Base-by-base conservation (phyloP, 176 grass and related monocot species). In the Cenchrus purpureus region DNA sequence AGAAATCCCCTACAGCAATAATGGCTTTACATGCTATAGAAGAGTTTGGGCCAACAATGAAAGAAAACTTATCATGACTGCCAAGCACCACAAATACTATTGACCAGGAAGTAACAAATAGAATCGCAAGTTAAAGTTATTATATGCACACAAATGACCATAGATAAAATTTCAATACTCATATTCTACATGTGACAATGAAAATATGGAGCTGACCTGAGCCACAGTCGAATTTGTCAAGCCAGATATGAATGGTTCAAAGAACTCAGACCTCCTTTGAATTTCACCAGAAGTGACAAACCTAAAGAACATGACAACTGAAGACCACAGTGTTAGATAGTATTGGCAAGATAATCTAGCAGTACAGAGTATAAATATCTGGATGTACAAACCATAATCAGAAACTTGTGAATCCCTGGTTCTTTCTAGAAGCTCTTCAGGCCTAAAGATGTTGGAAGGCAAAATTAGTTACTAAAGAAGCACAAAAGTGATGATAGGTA, bases 281-380 rank as follows among this genome's bases (percentile, higher is more conserved):
- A 99, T 91, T 84, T 92, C 91, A 79, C 93, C 91, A 71, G 97
- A 94, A 78, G 94, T 92, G 53, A 94, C 86, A 92, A 99, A 99
- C 93, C 94, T 94, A 74, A 99, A 96, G 86, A 99, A 99, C 97
- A 99, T 99, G 64, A 99, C 97, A 86, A 85, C 97, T 99, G 73
- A 86, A 79, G 53, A 77, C 50, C 2, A 84, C 70, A 83, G 22
- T 76, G 52, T 80, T 90, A 80, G 63, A 32, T 69, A 69, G 22
- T n/a, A 81, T 13, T 57, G 56, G 44, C 13, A 68, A 65, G 9
- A 68, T 16, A 79, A 37, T 72, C 6, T 12, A 86, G 34, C 88
- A 82, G 68, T 28, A 61, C n/a, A 48, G 11, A 20, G 34, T 68
- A 65, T 17, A 65, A 66, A 77, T 32, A 81, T 61, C 34, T 79